Evolutionary conservation across 1,284 basidiomycete species (phyloP).

Genomic region (Anthracocystis walkeri): DNA sequence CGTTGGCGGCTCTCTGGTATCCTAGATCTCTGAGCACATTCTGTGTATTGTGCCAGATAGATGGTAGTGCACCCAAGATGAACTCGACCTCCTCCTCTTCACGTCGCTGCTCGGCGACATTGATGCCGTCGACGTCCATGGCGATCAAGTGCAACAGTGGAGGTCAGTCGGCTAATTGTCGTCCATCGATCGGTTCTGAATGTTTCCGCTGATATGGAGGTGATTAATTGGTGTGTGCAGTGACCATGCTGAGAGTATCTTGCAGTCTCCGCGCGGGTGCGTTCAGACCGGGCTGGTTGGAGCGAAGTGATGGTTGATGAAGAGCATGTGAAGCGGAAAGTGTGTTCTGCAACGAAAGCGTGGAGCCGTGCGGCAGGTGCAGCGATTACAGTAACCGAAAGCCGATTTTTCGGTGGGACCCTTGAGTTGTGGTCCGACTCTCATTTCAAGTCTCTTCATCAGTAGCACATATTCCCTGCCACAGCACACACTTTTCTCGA

Average conservation of each 20-base stretch:
- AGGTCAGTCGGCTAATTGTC: background rate
- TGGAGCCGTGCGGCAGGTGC: conserved; percentile 25
- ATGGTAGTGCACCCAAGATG: conserved; percentile 38
- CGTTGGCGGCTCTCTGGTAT: conserved; percentile 10
- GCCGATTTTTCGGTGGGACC: conserved; percentile 14
- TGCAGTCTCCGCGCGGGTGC: background rate
- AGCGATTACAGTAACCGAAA: conserved; percentile 4
- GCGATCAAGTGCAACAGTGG: background rate
- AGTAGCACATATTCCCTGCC: too few relatives aligned
- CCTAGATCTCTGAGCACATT: conserved; percentile 48
- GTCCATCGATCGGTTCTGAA: background rate
- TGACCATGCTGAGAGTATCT: background rate
- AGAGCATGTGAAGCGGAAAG: background rate
- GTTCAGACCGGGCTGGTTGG: background rate
- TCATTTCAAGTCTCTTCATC: background rate
- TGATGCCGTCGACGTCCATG: conserved; percentile 22
- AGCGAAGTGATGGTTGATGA: background rate
- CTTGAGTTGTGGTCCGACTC: background rate
- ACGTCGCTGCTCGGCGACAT: conserved; percentile 15
- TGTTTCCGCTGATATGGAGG: background rate
- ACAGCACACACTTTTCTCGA: too few relatives aligned
- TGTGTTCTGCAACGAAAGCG: conserved; percentile 8
- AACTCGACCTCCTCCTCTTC: conserved; percentile 49
- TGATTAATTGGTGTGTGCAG: background rate
- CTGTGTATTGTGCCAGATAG: conserved; percentile 41